Percentiles rank a stretch among this genome's conserved stretches.
phyloP scores from a whole-genome alignment of 495 filamentous ascomycete genomes.

The Xanthoparmelia taractica region DNA sequence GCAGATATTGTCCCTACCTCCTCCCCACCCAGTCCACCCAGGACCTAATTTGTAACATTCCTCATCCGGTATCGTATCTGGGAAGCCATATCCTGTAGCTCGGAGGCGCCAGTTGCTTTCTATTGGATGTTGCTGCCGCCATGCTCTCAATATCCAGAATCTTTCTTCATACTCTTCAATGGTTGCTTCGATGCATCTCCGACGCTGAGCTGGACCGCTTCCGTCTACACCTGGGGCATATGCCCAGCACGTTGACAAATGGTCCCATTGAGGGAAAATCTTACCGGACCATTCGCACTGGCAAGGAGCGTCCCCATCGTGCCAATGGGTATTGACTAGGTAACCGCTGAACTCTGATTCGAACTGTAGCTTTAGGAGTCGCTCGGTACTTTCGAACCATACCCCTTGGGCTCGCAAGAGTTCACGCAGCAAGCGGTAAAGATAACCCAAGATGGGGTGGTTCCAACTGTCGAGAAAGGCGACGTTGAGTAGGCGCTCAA shows the following conservation, averaged over 20 bases:
- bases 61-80: constrained; percentile 18
- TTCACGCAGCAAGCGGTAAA: constrained; percentile 22
- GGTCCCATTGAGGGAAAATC: background rate
- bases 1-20: constrained; percentile 15
- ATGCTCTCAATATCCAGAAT: constrained; percentile 37
- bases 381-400: background rate
- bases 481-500: constrained; percentile 24
- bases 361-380: constrained; percentile 16
- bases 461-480: constrained; percentile 18
- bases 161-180: constrained; percentile 30
- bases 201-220: background rate
- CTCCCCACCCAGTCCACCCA: constrained; percentile 26
- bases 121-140: constrained; percentile 35
- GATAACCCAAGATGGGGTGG: constrained; percentile 14
- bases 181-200: constrained; percentile 10
- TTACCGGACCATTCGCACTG: constrained; percentile 22
- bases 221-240: background rate
- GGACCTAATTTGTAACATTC: constrained; percentile 30
- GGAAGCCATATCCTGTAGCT: constrained; percentile 33
- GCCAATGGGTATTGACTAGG: constrained; percentile 1
- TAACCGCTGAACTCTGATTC: constrained; percentile 15
- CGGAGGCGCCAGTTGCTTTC: constrained; percentile 27
- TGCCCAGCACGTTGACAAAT: constrained; percentile 6
- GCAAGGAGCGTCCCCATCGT: constrained; percentile 1
- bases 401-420: constrained; percentile 1